phyloP scores from a whole-genome alignment of 2,329 filamentous ascomycete species.

The Sclerotinia minor region DNA sequence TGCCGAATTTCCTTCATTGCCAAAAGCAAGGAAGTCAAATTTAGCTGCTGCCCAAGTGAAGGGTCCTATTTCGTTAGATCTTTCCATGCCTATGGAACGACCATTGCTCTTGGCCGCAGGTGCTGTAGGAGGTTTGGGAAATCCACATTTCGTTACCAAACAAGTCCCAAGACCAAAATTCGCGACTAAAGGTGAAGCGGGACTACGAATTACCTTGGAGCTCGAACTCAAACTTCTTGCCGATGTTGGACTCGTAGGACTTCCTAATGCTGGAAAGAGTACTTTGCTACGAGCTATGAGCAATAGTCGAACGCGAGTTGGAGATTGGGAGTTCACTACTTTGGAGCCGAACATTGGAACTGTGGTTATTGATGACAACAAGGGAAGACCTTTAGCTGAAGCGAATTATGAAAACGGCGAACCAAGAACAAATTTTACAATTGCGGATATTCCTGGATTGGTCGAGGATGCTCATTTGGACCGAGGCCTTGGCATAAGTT shows the following conservation, averaged over 20 bases:
- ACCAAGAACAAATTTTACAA: constrained; percentile 77
- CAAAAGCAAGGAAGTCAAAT: constrained; percentile 55
- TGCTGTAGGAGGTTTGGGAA: constrained; percentile 85
- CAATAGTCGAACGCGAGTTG: constrained; percentile 84
- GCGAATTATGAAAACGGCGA: constrained; percentile 50
- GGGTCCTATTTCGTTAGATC: constrained; percentile 70
- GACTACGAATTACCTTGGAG: constrained; percentile 75
- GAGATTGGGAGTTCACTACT: constrained; percentile 96
- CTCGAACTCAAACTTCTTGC: constrained; percentile 93
- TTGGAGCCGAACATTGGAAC: constrained; percentile 94
- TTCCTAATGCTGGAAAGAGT: constrained; percentile 95
- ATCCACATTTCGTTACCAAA: constrained; percentile 85
- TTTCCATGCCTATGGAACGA: constrained; percentile 73
- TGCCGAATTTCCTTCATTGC: constrained; percentile 58
- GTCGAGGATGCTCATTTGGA: constrained; percentile 92
- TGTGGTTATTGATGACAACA: constrained; percentile 85
- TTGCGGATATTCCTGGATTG: constrained; percentile 93
- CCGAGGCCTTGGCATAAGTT: constrained; percentile 84
- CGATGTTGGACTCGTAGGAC: constrained; percentile 89
- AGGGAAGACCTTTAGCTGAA: constrained; percentile 63
- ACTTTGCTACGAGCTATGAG: constrained; percentile 85
- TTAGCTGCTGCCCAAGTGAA: constrained; percentile 62
- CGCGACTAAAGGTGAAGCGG: constrained; percentile 81
- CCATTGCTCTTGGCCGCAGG: constrained; percentile 86
- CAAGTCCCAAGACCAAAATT: constrained; percentile 77